Base-by-base conservation (phyloP, 257 asterid species). In the Petunia secreta region DNA sequence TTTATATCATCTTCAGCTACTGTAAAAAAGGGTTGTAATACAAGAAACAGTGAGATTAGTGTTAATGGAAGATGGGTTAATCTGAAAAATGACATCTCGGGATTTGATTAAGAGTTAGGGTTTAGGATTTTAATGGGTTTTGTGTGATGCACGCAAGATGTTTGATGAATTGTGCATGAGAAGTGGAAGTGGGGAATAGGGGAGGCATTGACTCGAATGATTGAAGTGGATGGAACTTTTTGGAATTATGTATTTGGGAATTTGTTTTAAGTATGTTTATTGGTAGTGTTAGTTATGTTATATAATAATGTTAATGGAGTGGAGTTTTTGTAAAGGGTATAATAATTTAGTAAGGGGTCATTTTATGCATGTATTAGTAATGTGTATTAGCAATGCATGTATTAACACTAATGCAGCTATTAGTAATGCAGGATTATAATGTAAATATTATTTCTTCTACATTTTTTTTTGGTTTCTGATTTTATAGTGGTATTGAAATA, bases 1-100 rank as follows among this genome's bases (percentile, higher is more conserved):
- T 75, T 85, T 41, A 91, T 88, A 81, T 94, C 98, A 68, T 94
- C 98, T 80, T 91, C 93, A 3, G 89, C 83, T 68, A 74, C 75
- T 15, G 40, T 5, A 11, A 25, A 44, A 71, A 71, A 6, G 62
- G 77, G 34, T 50, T 50, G 77, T 25, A 50, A 68, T 68, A n/a
- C n/a, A 68, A 68, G 57, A 43, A 68, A 50, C 1, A 50, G 5
- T 9, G 25, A 69, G 40, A 69, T 69, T 4, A 46, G 25, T 13
- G 25, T 16, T 4, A 66, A 3, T 36, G 7, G 37, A 14, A 66
- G 53, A 66, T 66, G 34, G 53, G 10, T 16, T 0, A 34, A 5
- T 34, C 40, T 71, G 62, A 71, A 71, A 71, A 71, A 11, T 8
- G 3, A 10, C 77, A 71, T 71, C 25, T 34, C 48, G 39, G 11